Evolutionary conservation across 2,329 filamentous ascomycete species (phyloP), one percentile per base, ranked within the genome.

Genomic region (Aspergillus niger): DNA sequence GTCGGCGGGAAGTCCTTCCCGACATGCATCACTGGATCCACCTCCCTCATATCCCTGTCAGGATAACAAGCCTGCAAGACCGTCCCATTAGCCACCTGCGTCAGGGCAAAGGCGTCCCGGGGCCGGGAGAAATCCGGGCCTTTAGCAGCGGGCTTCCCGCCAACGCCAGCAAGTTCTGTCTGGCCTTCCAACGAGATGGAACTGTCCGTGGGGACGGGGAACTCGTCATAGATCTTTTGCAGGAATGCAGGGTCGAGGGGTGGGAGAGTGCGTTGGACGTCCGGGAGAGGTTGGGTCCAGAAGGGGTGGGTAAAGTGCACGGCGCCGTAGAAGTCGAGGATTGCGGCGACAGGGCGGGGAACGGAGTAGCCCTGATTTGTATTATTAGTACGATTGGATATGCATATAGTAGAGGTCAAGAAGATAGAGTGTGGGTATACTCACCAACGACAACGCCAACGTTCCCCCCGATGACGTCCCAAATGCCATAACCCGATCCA

Each of bases 391-490:
- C 24, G 3, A n/a, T n/a, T 22, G n/a, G 13, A 8, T 28, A 11
- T n/a, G 38, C 26, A 13, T 32, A 39, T n/a, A 2, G 44, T 15
- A 8, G 10, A 20, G 10, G 10, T 41, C 36, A n/a, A 20, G 11
- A 26, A 44, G 8, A 2, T 48, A 26, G 11, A 20, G 20, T 20
- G 20, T 20, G 20, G 20, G 20, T 20, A 22, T 48, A 67, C 71
- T 43, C 66, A 79, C 77, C 66, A 80, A 57, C 13, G 69, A 63
- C 70, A 83, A 72, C 2, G 82, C 82, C 0, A 85, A 68, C 1
- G 72, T 70, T 0, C 81, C 83, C 0, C 82, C 82, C 0, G 76
- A 75, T 0, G 82, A 83, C 74, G 81, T 84, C 0, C 82, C 82
- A 5, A 83, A 70, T 0, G 70, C 76, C 5, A 81, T 77, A 1